Evolutionary conservation across 2,329 filamentous ascomycete species (phyloP), one percentile per base, ranked within the genome.

Genomic region (Penicillium sumatraense): DNA sequence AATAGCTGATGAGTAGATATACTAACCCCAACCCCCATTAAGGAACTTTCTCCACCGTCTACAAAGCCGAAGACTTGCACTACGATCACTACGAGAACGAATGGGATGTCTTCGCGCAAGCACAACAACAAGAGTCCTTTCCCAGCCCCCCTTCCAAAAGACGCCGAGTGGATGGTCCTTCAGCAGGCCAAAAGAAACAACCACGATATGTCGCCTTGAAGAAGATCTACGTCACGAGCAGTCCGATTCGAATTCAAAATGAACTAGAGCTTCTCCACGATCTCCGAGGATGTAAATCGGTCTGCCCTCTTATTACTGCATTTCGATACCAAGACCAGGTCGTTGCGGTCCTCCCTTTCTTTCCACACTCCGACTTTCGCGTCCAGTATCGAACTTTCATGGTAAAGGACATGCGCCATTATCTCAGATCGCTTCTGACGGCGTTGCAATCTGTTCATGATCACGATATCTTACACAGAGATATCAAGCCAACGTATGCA

Each of bases 161-260:
- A 63, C 75, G 73, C 54, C 80, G 75, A 65, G 74, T 67, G 45
- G 79, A 78, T 38, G 69, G 75, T 46, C 73, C 70, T 18, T 63
- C 70, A 16, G 69, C 70, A 18, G 69, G 65, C n/a, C n/a, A n/a
- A n/a, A 20, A 73, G 72, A 36, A 78, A 77, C 51, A 78, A 77
- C 81, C 89, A 21, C 90, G 89, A 71, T 98, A 89, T 69, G 96
- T 99, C 59, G 95, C 96, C 18, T 90, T 99, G 75, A 99, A 99
- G 79, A 99, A 99, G 79, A 99, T 99, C 65, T 99, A 99, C 74
- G 95, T 98, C 61, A 99, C 96, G 0, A 97, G 93, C 59, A 97
- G 92, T 63, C 95, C 95, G 0, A 83, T 88, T 24, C 90, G 95
- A 42, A 98, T 99, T 65, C 86, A 96, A 70, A 99, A 99, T 77